Conservation (phyloP, 192 early-diverging fungal genomes). For the Umbelopsis ramanniana region DNA sequence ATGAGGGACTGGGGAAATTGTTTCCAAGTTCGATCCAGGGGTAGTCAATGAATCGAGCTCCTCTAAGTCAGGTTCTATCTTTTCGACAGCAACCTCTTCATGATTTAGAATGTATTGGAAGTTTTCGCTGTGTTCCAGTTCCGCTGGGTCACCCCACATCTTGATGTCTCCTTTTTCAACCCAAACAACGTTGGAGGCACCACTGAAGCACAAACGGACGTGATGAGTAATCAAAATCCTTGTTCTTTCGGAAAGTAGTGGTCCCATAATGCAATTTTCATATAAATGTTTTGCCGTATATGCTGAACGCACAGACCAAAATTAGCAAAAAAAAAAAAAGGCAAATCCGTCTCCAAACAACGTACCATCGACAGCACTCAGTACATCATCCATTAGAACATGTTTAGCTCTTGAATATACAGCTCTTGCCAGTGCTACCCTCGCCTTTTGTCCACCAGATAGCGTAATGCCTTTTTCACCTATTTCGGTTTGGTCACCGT, state of each 20-base stretch:
- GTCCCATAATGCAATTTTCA: slow-evolving; percentile 64
- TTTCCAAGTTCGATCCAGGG: not conserved
- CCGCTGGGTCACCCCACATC: slow-evolving; percentile 31
- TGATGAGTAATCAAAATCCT: slow-evolving; percentile 87
- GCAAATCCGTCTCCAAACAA: no score
- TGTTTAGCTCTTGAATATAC: slow-evolving; percentile 63
- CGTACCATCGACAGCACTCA: not conserved
- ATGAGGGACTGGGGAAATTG: not conserved
- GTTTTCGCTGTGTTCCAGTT: slow-evolving; percentile 36
- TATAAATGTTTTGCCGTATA: slow-evolving; percentile 89
- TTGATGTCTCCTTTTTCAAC: slow-evolving; percentile 56
- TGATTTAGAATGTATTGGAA: slow-evolving; percentile 39
- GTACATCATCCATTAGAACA: slow-evolving; percentile 61
- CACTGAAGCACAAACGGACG: slow-evolving; percentile 60
- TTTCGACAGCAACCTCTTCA: slow-evolving; percentile 31
- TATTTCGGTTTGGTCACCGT: slow-evolving; percentile 87
- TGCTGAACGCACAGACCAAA: slow-evolving; percentile 82
- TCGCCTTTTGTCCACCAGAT: slow-evolving; percentile 79
- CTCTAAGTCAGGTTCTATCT: no score
- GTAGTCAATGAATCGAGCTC: no score
- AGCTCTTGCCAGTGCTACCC: slow-evolving; percentile 77
- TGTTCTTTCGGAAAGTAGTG: slow-evolving; percentile 74
- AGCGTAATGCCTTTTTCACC: slow-evolving; percentile 77
- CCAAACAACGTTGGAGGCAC: slow-evolving; percentile 52
- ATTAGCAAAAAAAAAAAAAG: slow-evolving; percentile 70